A percentile compares a stretch with the other conserved stretches of the same genome.
These are phyloP conservation scores for Schizopora paradoxa DNA, from an alignment of 1,284 basidiomycete species.

Conservation along the genomic window DNA sequence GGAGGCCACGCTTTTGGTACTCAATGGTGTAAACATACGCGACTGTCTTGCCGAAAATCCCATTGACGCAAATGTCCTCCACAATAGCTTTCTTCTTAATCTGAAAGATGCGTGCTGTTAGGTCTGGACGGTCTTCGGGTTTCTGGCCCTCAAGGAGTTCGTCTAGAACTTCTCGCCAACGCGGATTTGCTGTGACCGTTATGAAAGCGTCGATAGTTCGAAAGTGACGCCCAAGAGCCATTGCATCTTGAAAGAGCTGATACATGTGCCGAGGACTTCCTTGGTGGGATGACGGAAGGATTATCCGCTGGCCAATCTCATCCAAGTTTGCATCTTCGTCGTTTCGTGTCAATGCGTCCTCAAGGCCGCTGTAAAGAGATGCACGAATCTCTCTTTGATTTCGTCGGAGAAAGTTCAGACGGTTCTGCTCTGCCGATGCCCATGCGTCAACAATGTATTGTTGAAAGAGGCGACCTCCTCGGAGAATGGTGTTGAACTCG, in stretches of 20 bases:
- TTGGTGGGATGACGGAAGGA: conserved; percentile 38
- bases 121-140: conserved; percentile 38
- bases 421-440: conserved; percentile 26
- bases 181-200: conserved; percentile 42
- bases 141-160: conserved; percentile 37
- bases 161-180: conserved; percentile 38
- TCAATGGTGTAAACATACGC: conserved; percentile 42
- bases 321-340: conserved; percentile 25
- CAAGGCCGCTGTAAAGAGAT: conserved; percentile 32
- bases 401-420: conserved; percentile 22
- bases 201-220: conserved; percentile 38
- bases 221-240: conserved; percentile 34
- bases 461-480: conserved; percentile 35
- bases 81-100: conserved; percentile 36
- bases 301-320: conserved; percentile 30
- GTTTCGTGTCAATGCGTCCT: conserved; percentile 30
- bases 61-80: conserved; percentile 31
- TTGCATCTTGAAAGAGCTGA: conserved; percentile 39
- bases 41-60: conserved; percentile 30
- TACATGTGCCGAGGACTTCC: conserved; percentile 38
- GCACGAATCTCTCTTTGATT: conserved; percentile 37
- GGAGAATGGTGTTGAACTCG: conserved; percentile 31
- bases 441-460: conserved; percentile 34
- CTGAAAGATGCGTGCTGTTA: conserved; percentile 41
- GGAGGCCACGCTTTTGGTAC: conserved; percentile 46